Evolutionary conservation across 1,139 yeast species (phyloP).

Genomic region (Zygotorulaspora mrakii): DNA sequence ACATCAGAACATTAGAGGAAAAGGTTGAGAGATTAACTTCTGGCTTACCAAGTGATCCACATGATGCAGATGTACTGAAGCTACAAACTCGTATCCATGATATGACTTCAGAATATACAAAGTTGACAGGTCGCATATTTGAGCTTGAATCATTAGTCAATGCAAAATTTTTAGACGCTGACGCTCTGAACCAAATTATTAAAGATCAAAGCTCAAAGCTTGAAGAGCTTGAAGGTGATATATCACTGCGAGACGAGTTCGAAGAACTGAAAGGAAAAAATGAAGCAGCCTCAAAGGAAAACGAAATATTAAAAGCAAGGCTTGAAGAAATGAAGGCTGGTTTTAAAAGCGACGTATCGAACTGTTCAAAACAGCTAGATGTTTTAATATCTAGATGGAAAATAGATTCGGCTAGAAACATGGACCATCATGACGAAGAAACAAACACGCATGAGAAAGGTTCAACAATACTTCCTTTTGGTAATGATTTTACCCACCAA

Average conservation of each 20-base stretch:
- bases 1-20: constrained; percentile 45
- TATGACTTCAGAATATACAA: constrained; percentile 47
- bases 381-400: constrained; percentile 22
- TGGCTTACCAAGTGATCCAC: constrained; percentile 8
- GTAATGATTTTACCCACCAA: constrained; percentile 19
- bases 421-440: constrained; percentile 5
- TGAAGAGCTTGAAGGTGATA: constrained; percentile 45
- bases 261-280: constrained; percentile 47
- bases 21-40: constrained; percentile 15
- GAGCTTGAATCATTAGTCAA: constrained; percentile 55
- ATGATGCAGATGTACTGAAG: constrained; percentile 35
- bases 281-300: constrained; percentile 46
- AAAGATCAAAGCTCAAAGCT: constrained; percentile 52
- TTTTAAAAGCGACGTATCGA: constrained; percentile 17
- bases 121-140: constrained; percentile 41
- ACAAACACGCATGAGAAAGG: constrained; percentile 2
- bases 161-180: constrained; percentile 52
- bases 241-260: constrained; percentile 45
- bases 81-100: constrained; percentile 46
- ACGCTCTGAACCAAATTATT: constrained; percentile 52
- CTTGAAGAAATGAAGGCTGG: constrained; percentile 17
- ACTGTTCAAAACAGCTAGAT: constrained; percentile 24
- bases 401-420: constrained; percentile 3
- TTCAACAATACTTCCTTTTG: not conserved
- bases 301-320: constrained; percentile 39